These are phyloP conservation scores for Cymbidium sinense DNA, from an alignment of 106 monocot species.

Conservation along the genomic window DNA sequence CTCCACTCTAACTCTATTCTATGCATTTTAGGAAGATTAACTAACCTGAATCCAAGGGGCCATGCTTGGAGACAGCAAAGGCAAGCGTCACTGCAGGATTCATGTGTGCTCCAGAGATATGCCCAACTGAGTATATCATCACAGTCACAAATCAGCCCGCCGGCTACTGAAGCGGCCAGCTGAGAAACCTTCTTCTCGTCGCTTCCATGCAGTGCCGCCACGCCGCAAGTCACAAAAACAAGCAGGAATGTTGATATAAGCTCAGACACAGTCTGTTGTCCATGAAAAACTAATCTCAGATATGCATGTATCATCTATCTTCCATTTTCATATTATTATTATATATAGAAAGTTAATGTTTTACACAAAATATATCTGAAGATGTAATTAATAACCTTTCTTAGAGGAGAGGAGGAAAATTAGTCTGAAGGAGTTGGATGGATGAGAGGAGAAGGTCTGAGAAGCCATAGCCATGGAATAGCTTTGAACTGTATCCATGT, in stretches of 20 bases:
- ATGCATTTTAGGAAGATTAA: no score
- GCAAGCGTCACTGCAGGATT: constrained; percentile 67
- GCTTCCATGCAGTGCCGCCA: constrained; percentile 31
- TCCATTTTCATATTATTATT: no score
- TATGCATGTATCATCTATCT: no score
- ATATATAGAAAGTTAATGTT: neutral
- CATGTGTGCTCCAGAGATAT: constrained; percentile 1
- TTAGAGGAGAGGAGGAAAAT: constrained; percentile 32
- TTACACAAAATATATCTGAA: neutral
- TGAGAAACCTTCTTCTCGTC: constrained; percentile 24
- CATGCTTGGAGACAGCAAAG: constrained; percentile 37
- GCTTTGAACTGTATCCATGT: constrained; percentile 10
- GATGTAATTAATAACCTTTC: constrained; percentile 31
- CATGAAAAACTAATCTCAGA: no score
- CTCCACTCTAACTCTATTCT: no score
- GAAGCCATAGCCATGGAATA: neutral
- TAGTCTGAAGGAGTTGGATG: neutral
- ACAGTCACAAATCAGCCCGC: constrained; percentile 56
- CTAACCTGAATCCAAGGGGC: constrained; percentile 68
- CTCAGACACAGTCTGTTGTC: constrained; percentile 57
- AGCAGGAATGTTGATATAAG: constrained; percentile 45
- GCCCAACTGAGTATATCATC: constrained; percentile 33
- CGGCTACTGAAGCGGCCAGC: constrained; percentile 47
- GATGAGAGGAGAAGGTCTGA: neutral
- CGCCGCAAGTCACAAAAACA: constrained; percentile 53